Conservation (phyloP, 331 rosid species). For the Acacia pycnantha region DNA sequence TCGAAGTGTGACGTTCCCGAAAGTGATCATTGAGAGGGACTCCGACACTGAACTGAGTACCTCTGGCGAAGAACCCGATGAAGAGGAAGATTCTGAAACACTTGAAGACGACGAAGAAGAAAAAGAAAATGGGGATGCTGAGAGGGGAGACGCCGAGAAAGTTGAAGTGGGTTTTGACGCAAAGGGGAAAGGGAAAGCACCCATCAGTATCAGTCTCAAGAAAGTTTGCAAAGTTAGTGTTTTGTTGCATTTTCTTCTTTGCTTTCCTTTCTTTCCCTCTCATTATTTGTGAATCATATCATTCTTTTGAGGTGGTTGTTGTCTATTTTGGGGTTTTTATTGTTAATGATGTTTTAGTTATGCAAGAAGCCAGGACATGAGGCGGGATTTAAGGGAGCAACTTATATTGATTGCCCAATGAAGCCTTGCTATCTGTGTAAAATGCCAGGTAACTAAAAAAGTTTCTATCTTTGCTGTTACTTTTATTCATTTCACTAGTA, state of each 20-base stretch:
- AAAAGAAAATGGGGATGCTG: constrained; percentile 19
- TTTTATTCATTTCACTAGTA: neutral
- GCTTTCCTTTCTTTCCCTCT: neutral
- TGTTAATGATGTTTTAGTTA: constrained; percentile 46
- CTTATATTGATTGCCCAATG: constrained; percentile 96
- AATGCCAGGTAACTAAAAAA: constrained; percentile 62
- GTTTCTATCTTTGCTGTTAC: neutral
- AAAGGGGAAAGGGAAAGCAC: constrained; percentile 59
- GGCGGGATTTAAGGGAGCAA: constrained; percentile 95
- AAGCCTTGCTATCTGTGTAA: constrained; percentile 95
- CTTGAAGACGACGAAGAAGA: constrained; percentile 29
- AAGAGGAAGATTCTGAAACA: constrained; percentile 3
- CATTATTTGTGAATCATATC: neutral
- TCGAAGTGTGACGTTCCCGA: constrained; percentile 62
- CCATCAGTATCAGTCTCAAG: constrained; percentile 61
- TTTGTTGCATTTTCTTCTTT: neutral
- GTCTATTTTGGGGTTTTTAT: neutral
- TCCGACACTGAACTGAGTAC: constrained; percentile 77
- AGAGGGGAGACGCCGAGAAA: constrained; percentile 22
- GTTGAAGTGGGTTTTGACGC: constrained; percentile 38
- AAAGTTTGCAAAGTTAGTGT: constrained; percentile 80
- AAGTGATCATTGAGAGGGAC: constrained; percentile 66
- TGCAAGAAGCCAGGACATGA: constrained; percentile 94
- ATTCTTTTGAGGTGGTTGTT: neutral
- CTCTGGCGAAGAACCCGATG: constrained; percentile 47